These are phyloP conservation scores for Neoconidiobolus thromboides DNA, from an alignment of 371 early-diverging fungal species.

Conservation along the genomic window DNA sequence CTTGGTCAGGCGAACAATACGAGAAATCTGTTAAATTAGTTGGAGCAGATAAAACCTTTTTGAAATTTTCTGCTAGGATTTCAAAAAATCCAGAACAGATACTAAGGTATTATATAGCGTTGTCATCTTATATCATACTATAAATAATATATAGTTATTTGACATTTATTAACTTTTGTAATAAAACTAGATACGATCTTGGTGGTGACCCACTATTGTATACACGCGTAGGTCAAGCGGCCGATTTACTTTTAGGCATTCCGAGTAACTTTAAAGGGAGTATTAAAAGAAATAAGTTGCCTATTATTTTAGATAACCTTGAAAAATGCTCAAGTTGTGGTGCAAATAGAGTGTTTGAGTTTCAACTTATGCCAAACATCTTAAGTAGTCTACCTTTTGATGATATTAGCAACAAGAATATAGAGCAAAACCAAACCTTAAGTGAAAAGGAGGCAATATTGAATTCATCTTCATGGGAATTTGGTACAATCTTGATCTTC, in stretches of 20 bases:
- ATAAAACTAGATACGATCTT: neutral
- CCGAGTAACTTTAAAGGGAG: neutral
- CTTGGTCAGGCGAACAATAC: neutral
- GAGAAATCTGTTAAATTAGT: neutral
- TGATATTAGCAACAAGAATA: neutral
- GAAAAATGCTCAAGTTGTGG: neutral
- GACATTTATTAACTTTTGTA: no score
- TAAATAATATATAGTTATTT: no score
- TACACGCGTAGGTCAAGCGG: neutral
- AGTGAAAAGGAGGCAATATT: neutral
- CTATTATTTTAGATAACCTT: neutral
- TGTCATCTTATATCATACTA: neutral
- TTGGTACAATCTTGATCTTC: neutral
- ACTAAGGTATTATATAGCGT: neutral
- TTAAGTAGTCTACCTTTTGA: neutral
- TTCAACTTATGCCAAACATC: neutral
- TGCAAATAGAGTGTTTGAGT: neutral
- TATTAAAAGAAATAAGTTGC: neutral
- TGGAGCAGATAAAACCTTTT: neutral
- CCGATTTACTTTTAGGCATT: neutral
- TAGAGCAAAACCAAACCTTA: neutral
- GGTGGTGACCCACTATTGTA: neutral
- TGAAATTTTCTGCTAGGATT: neutral
- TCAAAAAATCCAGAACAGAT: neutral
- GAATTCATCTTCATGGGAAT: neutral